Conservation (phyloP, 148 eudicot species). For the Fagopyrum homotropicum region DNA sequence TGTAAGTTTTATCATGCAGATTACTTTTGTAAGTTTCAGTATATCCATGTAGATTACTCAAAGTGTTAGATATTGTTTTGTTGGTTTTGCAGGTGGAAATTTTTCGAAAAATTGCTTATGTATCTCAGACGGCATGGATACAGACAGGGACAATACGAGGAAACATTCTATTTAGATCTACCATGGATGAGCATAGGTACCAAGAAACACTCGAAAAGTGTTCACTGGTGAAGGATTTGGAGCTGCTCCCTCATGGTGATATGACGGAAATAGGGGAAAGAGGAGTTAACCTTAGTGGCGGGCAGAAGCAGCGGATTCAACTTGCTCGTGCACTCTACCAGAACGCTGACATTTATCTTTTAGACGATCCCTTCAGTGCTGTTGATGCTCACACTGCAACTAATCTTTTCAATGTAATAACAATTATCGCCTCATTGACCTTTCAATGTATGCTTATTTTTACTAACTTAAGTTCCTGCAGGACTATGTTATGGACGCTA, state of each 20-base stretch:
- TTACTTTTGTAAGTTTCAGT: not conserved
- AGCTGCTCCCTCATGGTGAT: slow-evolving; percentile 71
- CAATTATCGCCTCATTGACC: too few relatives aligned
- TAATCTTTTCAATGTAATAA: slow-evolving; percentile 60
- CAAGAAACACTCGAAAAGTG: slow-evolving; percentile 62
- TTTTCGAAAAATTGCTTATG: slow-evolving; percentile 68
- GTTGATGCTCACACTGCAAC: slow-evolving; percentile 97
- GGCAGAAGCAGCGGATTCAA: slow-evolving; percentile 88
- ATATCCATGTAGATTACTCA: not conserved
- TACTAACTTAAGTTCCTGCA: slow-evolving; percentile 23
- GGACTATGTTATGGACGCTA: slow-evolving; percentile 87
- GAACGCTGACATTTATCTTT: slow-evolving; percentile 77
- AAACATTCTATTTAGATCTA: slow-evolving; percentile 69
- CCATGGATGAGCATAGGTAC: slow-evolving; percentile 50
- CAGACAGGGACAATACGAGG: slow-evolving; percentile 81
- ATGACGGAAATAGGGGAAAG: slow-evolving; percentile 91
- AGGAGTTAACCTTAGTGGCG: slow-evolving; percentile 93
- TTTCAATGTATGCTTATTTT: not conserved
- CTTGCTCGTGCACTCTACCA: slow-evolving; percentile 92
- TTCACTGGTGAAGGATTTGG: slow-evolving; percentile 74
- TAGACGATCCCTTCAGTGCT: slow-evolving; percentile 97
- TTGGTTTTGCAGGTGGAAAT: slow-evolving; percentile 48
- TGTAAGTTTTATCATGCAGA: slow-evolving; percentile 32
- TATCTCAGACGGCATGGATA: slow-evolving; percentile 94
- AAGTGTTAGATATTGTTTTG: not conserved